phyloP scores from a whole-genome alignment of 148 eudicot species.

The Diospyros lotus region DNA sequence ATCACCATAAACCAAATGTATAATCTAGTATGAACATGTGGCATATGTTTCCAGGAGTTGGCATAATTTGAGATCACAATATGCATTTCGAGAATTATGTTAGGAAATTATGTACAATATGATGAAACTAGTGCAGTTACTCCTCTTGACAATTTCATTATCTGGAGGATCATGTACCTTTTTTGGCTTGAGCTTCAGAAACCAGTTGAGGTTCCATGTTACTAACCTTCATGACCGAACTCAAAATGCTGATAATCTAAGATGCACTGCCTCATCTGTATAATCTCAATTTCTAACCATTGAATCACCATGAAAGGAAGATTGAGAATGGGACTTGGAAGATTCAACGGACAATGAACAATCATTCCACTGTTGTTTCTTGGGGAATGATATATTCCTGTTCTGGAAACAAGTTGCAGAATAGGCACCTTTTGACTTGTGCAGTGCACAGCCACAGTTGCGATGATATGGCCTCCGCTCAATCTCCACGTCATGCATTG shows the following conservation, averaged over 20 bases:
- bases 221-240: no score
- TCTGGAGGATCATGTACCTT: no score
- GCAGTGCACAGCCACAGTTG: constrained; percentile 44
- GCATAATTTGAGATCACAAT: no score
- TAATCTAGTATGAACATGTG: no score
- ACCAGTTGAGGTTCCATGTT: no score
- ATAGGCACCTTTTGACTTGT: constrained; percentile 20
- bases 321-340: constrained; percentile 2
- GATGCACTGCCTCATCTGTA: not conserved
- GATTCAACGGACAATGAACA: constrained; percentile 5
- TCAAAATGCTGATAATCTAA: not conserved
- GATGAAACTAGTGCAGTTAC: no score
- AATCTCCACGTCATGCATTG: constrained; percentile 25
- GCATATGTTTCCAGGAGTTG: no score
- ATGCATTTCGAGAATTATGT: no score
- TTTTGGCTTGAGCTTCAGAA: no score
- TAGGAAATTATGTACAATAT: no score
- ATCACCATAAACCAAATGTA: no score
- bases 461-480: constrained; percentile 42
- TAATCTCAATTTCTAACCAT: constrained; percentile 1
- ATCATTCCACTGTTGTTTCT: constrained; percentile 11
- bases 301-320: constrained; percentile 3
- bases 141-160: no score
- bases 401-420: constrained; percentile 7
- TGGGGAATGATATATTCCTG: constrained; percentile 15